phyloP scores from a whole-genome alignment of 2,329 filamentous ascomycete genomes.

The Penicillium sp. region DNA sequence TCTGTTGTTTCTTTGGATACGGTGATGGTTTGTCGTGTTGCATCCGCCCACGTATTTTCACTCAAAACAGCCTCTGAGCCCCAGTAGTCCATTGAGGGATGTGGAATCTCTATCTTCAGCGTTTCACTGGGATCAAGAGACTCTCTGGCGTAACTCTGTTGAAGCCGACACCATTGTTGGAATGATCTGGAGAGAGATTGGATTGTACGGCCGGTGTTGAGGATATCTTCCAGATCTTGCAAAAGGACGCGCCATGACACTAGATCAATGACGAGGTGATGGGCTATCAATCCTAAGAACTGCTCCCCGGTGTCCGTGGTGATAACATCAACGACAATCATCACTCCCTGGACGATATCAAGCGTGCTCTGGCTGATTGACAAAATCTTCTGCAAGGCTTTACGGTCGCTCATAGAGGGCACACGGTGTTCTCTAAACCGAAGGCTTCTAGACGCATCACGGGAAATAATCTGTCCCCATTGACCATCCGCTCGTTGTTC shows the following conservation, averaged over 20 bases:
- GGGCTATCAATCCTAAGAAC: slow-evolving; percentile 20
- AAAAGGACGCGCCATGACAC: slow-evolving; percentile 17
- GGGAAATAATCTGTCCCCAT: neutral
- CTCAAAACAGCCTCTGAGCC: neutral
- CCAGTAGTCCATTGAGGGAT: slow-evolving; percentile 6
- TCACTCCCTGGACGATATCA: neutral
- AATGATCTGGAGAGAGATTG: slow-evolving; percentile 11
- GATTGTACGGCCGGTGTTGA: neutral
- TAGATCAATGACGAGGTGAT: slow-evolving; percentile 18
- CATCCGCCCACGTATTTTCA: neutral
- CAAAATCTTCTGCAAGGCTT: neutral
- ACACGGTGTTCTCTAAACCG: neutral
- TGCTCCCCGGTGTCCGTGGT: neutral
- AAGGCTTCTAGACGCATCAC: neutral
- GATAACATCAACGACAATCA: neutral
- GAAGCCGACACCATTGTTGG: slow-evolving; percentile 18
- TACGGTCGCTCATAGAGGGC: neutral
- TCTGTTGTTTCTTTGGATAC: neutral
- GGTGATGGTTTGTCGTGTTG: neutral
- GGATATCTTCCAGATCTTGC: slow-evolving; percentile 14
- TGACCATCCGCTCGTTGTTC: too few species aligned
- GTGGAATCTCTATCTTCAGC: slow-evolving; percentile 2
- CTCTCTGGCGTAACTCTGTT: neutral
- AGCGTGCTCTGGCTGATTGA: neutral
- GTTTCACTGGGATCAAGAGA: neutral